Percentiles rank a stretch among this genome's conserved stretches.
phyloP scores from a whole-genome alignment of 2,329 filamentous ascomycete genomes.

The Clonostachys rhizophaga region DNA sequence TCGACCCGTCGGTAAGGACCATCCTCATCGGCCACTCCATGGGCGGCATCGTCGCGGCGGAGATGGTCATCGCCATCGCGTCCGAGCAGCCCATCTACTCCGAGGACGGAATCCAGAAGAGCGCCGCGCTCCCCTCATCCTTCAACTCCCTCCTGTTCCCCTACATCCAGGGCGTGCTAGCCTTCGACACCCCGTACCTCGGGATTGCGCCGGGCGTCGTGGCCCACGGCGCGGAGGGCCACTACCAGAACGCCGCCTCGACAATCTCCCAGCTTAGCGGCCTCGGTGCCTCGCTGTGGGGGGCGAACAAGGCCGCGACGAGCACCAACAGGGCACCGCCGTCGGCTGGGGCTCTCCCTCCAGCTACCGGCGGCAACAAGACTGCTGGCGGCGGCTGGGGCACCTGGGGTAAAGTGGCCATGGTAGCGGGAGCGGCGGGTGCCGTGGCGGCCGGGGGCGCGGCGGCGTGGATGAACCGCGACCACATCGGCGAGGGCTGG shows the following conservation, averaged over 20 bases:
- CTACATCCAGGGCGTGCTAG: conserved; percentile 82
- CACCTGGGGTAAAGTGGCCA: conserved; percentile 78
- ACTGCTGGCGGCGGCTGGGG: conserved; percentile 51
- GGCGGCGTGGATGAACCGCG: conserved; percentile 80
- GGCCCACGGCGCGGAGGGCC: conserved; percentile 81
- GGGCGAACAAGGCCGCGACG: conserved; percentile 31
- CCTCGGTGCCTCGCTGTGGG: conserved; percentile 65
- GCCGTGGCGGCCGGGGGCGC: conserved; percentile 78
- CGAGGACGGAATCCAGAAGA: conserved; percentile 31
- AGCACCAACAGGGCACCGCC: conserved; percentile 16
- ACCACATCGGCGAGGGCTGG: conserved; percentile 72
- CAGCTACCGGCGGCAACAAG: conserved; percentile 14
- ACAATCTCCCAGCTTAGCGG: conserved; percentile 66
- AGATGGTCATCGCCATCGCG: conserved; percentile 71
- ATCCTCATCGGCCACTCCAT: conserved; percentile 85
- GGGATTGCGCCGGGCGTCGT: conserved; percentile 78
- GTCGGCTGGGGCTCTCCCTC: conserved; percentile 14
- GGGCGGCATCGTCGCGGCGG: conserved; percentile 92
- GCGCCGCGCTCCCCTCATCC: conserved; percentile 9
- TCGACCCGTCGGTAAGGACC: conserved; percentile 79
- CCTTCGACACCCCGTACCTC: conserved; percentile 91
- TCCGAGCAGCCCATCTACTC: conserved; percentile 49
- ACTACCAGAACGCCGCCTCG: conserved; percentile 68
- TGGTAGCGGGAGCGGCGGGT: conserved; percentile 80
- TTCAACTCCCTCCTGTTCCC: conserved; percentile 80